Evolutionary conservation across 208 protist genomes (phyloP).

Genomic region (Wallacemonas sp.): DNA sequence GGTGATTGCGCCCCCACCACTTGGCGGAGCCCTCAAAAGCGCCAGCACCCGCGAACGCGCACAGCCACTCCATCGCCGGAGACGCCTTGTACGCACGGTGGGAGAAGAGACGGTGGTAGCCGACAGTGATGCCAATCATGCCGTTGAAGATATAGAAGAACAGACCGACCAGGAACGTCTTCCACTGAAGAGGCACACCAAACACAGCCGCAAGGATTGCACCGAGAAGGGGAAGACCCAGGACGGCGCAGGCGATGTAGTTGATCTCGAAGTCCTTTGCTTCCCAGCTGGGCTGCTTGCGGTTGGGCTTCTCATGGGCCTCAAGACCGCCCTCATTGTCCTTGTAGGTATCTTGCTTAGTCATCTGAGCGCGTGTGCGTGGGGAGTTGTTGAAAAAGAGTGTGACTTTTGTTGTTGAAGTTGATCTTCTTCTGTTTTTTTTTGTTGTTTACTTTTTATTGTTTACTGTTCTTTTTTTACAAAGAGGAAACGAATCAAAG

Average conservation of each 20-base stretch:
- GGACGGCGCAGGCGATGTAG: conserved; percentile 68
- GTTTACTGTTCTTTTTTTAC: neutral
- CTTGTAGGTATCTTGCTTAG: conserved; percentile 3
- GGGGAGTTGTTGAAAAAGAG: neutral
- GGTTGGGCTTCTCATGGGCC: conserved; percentile 32
- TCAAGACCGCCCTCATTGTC: conserved; percentile 24
- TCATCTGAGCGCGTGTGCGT: neutral
- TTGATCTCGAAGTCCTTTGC: conserved; percentile 79
- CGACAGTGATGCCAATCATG: conserved; percentile 88
- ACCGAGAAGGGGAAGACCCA: conserved; percentile 50
- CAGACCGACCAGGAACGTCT: conserved; percentile 62
- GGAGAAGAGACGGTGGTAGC: conserved; percentile 91
- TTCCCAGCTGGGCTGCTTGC: conserved; percentile 53
- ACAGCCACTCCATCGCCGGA: conserved; percentile 60
- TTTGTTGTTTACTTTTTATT: neutral
- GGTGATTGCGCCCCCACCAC: conserved; percentile 91
- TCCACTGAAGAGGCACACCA: conserved; percentile 67
- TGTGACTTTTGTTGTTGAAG: neutral
- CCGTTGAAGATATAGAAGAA: conserved; percentile 85
- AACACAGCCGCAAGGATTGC: conserved; percentile 25
- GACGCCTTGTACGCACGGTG: conserved; percentile 82
- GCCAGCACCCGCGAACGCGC: conserved; percentile 77
- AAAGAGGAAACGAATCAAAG: conserved; percentile 1
- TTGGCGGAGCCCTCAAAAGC: conserved; percentile 91
- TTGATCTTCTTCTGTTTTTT: too few species aligned